A percentile compares a stretch with the other conserved stretches of the same genome.
Conservation (phyloP, 257 asterid genomes). For the Plectranthus barbatus region DNA sequence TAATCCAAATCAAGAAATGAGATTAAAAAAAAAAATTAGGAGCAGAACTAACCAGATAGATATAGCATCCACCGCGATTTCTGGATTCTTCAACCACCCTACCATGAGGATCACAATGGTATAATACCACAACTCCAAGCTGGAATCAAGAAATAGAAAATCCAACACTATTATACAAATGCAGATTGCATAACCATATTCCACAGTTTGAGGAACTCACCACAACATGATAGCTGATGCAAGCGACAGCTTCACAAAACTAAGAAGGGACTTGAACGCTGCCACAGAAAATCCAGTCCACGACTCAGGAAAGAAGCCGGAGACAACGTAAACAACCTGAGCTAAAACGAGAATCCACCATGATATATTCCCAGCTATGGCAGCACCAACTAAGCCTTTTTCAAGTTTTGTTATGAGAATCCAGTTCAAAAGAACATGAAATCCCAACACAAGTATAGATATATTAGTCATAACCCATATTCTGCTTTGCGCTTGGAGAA, state of each 20-base stretch:
- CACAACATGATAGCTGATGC: conserved; percentile 89
- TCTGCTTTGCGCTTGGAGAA: conserved; percentile 81
- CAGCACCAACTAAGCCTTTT: conserved; percentile 69
- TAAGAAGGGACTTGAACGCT: conserved; percentile 51
- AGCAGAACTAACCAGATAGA: conserved; percentile 59
- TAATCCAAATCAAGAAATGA: not conserved
- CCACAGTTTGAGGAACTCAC: conserved; percentile 28
- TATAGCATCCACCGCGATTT: conserved; percentile 66
- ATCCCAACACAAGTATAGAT: conserved; percentile 34
- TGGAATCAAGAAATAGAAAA: conserved; percentile 16
- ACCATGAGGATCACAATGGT: conserved; percentile 70
- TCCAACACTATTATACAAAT: not conserved
- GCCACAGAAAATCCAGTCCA: conserved; percentile 73
- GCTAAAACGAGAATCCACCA: conserved; percentile 79
- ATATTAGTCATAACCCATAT: conserved; percentile 77
- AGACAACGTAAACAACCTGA: conserved; percentile 57
- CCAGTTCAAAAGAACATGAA: conserved; percentile 71
- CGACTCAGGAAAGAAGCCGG: conserved; percentile 60
- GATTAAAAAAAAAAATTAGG: not conserved
- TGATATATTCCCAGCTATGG: conserved; percentile 67
- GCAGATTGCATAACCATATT: not conserved
- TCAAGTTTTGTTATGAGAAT: conserved; percentile 39
- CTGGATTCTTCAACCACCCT: conserved; percentile 71
- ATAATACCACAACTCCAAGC: conserved; percentile 82
- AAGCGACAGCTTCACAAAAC: conserved; percentile 67